phyloP scores from a whole-genome alignment of 352 stramenopile genomes.

The Pythium pyrilobum region DNA sequence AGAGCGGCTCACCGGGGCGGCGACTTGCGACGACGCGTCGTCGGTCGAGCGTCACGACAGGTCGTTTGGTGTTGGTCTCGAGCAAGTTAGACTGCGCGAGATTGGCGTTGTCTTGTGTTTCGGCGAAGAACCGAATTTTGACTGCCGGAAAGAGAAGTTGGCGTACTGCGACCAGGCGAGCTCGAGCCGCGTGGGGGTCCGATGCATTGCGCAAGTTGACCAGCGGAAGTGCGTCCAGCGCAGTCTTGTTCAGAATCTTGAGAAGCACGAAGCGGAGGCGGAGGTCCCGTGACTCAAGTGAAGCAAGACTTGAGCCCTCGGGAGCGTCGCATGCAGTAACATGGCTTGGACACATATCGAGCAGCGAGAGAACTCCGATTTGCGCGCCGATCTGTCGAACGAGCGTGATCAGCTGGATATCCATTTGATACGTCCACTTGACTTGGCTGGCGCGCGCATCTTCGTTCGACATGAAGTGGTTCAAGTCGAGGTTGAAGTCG shows the following conservation, averaged over 20 bases:
- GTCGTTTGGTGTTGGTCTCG: slow-evolving; percentile 45
- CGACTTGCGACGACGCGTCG: slow-evolving; percentile 39
- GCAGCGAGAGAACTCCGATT: slow-evolving; percentile 52
- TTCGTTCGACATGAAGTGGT: slow-evolving; percentile 40
- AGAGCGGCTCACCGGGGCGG: slow-evolving; percentile 10
- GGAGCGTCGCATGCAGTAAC: slow-evolving; percentile 23
- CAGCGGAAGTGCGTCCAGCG: slow-evolving; percentile 49
- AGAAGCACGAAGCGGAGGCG: slow-evolving; percentile 53
- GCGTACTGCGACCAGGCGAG: slow-evolving; percentile 46
- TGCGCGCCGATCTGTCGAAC: slow-evolving; percentile 33
- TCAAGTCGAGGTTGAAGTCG: slow-evolving; percentile 50
- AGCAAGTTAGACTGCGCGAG: slow-evolving; percentile 38
- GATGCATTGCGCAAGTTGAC: slow-evolving; percentile 54
- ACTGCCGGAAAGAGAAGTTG: slow-evolving; percentile 69
- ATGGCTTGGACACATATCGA: slow-evolving; percentile 62
- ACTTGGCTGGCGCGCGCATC: slow-evolving; percentile 36
- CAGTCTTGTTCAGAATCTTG: slow-evolving; percentile 51
- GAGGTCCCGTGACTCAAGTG: slow-evolving; percentile 51
- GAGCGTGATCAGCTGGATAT: slow-evolving; percentile 57
- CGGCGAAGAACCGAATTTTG: slow-evolving; percentile 68
- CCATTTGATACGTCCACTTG: slow-evolving; percentile 74
- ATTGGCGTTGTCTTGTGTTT: slow-evolving; percentile 68
- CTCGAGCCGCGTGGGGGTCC: slow-evolving; percentile 44
- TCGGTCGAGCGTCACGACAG: slow-evolving; percentile 66
- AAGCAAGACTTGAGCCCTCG: slow-evolving; percentile 32